Percentiles rank a stretch among this genome's conserved stretches.
Evolutionary conservation across 805 yeast species (phyloP).

Genomic region (Hanseniaspora mollemarum): DNA sequence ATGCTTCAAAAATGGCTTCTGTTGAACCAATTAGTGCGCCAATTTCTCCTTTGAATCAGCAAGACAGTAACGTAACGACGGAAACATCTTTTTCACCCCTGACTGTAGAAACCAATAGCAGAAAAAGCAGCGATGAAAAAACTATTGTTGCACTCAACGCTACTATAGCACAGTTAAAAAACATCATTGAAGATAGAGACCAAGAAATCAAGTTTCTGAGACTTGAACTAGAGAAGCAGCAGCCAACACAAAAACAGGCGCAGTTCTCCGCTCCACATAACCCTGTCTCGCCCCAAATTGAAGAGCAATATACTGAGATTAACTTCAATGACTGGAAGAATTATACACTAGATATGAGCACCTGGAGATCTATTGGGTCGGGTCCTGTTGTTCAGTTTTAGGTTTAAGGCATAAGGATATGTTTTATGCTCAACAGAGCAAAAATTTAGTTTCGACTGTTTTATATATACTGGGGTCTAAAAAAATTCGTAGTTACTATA

Average conservation of each 20-base stretch:
- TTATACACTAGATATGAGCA: constrained; percentile 79
- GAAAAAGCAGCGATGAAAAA: constrained; percentile 31
- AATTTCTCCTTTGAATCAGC: background rate
- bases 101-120: constrained; percentile 28
- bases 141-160: constrained; percentile 29
- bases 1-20: constrained; percentile 29
- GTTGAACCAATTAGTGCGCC: background rate
- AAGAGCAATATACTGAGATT: constrained; percentile 26
- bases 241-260: constrained; percentile 22
- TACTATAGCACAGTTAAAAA: constrained; percentile 28
- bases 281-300: constrained; percentile 17
- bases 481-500: background rate
- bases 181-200: constrained; percentile 30
- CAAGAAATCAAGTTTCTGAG: constrained; percentile 28
- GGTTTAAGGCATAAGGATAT: no score
- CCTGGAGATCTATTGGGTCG: constrained; percentile 62
- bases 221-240: constrained; percentile 21
- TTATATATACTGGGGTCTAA: constrained; percentile 15
- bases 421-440: background rate
- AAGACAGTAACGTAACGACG: constrained; percentile 10
- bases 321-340: constrained; percentile 58
- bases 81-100: constrained; percentile 17
- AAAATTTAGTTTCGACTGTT: no score
- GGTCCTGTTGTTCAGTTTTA: constrained; percentile 49
- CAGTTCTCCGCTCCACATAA: no score